Percentiles rank a stretch among this genome's conserved stretches.
Evolutionary conservation across 495 filamentous ascomycete species (phyloP).

Genomic region (Podospora tetraspora): DNA sequence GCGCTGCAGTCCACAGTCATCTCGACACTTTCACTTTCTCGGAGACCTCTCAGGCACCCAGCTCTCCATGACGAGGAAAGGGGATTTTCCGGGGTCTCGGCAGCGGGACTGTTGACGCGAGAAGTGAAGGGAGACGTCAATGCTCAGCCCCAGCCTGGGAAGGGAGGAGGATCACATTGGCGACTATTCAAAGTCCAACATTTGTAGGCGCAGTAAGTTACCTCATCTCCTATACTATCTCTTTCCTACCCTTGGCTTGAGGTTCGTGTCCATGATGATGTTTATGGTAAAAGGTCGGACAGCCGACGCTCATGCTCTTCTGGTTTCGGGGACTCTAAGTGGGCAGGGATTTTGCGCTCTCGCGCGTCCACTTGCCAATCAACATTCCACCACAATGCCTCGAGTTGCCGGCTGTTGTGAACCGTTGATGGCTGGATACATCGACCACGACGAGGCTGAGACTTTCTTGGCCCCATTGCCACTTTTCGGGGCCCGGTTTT

Average conservation of each 20-base stretch:
- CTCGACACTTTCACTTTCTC: background rate
- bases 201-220: constrained; percentile 10
- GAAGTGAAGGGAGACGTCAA: too few relatives aligned
- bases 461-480: constrained; percentile 18
- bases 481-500: constrained; percentile 26
- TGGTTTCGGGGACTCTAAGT: constrained; percentile 27
- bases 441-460: constrained; percentile 16
- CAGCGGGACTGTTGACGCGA: background rate
- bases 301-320: constrained; percentile 26
- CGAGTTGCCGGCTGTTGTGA: constrained; percentile 16
- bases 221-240: background rate
- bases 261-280: constrained; percentile 50
- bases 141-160: background rate
- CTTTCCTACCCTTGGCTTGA: background rate
- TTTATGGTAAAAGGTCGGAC: constrained; percentile 61
- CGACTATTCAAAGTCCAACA: background rate
- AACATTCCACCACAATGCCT: constrained; percentile 14
- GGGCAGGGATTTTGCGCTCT: constrained; percentile 13
- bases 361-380: constrained; percentile 26
- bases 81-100: background rate
- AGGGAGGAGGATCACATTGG: background rate
- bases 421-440: constrained; percentile 19
- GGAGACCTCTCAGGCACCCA: background rate
- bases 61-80: background rate
- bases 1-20: background rate